phyloP scores from a whole-genome alignment of 306 rosid species.

The Cajanus cajan region DNA sequence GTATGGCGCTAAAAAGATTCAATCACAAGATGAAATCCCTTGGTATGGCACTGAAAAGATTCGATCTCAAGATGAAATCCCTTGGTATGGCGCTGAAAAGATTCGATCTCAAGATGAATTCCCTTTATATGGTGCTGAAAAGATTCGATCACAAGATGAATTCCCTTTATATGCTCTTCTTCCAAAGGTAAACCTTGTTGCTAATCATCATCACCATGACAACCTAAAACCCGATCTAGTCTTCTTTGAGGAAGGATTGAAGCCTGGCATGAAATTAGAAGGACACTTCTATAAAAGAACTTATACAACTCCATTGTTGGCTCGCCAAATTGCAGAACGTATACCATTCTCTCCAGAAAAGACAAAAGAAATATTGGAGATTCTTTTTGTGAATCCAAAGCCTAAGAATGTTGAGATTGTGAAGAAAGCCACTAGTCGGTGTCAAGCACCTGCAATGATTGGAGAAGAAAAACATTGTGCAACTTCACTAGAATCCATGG shows the following conservation, averaged over 20 bases:
- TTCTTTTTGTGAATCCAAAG: background rate
- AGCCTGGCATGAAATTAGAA: background rate
- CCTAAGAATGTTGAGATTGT: background rate
- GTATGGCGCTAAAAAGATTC: background rate
- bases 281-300: background rate
- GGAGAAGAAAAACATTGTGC: background rate
- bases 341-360: background rate
- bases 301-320: background rate
- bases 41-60: no score
- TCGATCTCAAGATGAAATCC: no score
- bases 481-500: constrained; percentile 3
- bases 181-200: no score
- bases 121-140: no score
- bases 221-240: background rate
- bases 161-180: no score
- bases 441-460: background rate
- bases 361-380: background rate
- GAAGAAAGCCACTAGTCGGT: background rate
- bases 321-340: background rate
- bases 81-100: no score
- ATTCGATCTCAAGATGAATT: no score
- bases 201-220: background rate
- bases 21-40: background rate
- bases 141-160: background rate
- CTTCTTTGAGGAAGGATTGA: background rate